Base-by-base conservation (phyloP, 1,284 basidiomycete species). In the Cryptococcus sp. region DNA sequence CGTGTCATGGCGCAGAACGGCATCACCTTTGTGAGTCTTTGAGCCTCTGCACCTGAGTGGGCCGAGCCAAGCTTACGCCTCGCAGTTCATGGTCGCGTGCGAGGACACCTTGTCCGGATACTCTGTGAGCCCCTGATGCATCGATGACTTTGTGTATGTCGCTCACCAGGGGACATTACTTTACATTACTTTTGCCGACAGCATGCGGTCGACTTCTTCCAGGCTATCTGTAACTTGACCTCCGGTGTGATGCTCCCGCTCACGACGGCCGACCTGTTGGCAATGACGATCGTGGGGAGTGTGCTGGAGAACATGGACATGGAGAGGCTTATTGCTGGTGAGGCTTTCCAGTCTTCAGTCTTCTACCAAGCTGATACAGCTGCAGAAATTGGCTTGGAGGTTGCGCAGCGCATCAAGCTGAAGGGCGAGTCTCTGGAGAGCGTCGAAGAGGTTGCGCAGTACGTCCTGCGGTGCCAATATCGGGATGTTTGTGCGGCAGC, bases 281-380 rank as follows among this genome's bases (percentile, higher is more conserved):
- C 94, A n/a, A 92, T 96, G 72, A 96, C 95, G 37, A 98, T 99
- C 62, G 91, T 78, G 53, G 95, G 92, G 21, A 91, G 91, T 66
- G 95, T 98, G 33, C 83, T 98, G 23, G 95, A 99, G 79, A 97
- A 98, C 68, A 87, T 98, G 68, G 95, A 98, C 75, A 94, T 99
- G 88, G 96, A 99, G 70, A 85, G 94, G 40, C 83, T 98, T 46
- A 91, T 98, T 58, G 54, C 55, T 4, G 72, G 75, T 76, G 44
- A 56, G 72, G 63, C n/a, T 36, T 8, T 7, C 3, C 11, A 1
- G 5, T 33, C 28, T 33, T 4, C 4, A 33, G 5, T 9, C 28
- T 9, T 23, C 4, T 43, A 21, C 6, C 7, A 48, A 44, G 54
- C 59, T 70, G 46, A 67, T 49, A 16, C 38, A 16, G 24, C 4